These are phyloP conservation scores for Fusarium beomiforme DNA, from an alignment of 2,329 filamentous ascomycete species.

Conservation along the genomic window DNA sequence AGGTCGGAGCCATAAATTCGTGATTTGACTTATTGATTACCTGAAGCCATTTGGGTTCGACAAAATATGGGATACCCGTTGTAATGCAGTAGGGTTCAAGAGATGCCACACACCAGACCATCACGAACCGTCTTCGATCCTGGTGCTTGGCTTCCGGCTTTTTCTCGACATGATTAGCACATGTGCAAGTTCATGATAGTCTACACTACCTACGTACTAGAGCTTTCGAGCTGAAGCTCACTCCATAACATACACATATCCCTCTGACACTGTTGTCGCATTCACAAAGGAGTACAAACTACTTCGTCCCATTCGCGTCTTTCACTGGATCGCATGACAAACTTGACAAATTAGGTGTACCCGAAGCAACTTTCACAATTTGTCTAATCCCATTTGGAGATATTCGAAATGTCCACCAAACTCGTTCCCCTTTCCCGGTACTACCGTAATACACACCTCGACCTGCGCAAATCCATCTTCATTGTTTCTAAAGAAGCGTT, in stretches of 20 bases:
- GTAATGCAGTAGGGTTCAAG: fast-evolving
- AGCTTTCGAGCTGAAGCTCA: fast-evolving
- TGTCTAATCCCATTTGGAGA: fast-evolving
- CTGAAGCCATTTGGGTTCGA: fast-evolving
- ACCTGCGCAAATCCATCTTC: fast-evolving
- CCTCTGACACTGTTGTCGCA: fast-evolving
- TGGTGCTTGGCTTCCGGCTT: not conserved
- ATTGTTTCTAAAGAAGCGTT: fast-evolving
- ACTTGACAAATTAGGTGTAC: fast-evolving
- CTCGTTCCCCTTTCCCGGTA: fast-evolving
- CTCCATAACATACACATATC: not conserved
- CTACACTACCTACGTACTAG: not conserved
- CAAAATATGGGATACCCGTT: too few relatives aligned
- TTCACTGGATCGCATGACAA: fast-evolving
- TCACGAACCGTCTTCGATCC: fast-evolving
- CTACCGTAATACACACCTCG: fast-evolving
- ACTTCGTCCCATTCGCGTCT: fast-evolving
- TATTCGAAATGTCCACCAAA: not conserved
- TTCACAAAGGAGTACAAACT: not conserved
- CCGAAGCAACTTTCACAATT: fast-evolving
- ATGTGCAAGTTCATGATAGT: fast-evolving
- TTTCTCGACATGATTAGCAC: not conserved
- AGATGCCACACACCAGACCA: not conserved
- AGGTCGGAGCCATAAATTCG: too few relatives aligned
- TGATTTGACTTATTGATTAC: not conserved